A percentile compares a stretch with the other conserved stretches of the same genome.
Evolutionary conservation across 2,329 filamentous ascomycete genomes (phyloP).

Genomic region (Rosellinia necatrix): DNA sequence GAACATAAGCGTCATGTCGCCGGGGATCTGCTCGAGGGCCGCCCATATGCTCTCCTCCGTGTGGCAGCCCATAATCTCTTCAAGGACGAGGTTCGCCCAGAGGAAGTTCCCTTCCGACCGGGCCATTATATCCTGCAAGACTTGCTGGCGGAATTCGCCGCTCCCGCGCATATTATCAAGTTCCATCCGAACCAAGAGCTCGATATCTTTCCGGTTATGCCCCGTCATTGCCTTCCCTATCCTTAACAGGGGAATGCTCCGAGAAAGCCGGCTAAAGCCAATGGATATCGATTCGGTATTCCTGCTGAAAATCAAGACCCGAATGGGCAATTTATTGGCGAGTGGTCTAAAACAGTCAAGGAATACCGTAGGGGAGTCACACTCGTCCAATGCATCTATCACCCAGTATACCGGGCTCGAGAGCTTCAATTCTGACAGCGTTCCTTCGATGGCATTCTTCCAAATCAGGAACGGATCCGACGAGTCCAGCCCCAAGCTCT

Average conservation of each 20-base stretch:
- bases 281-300: neutral
- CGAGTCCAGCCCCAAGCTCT: neutral
- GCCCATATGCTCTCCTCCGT: constrained; percentile 32
- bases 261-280: constrained; percentile 4
- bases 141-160: constrained; percentile 5
- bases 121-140: constrained; percentile 31
- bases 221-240: constrained; percentile 3
- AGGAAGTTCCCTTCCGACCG: constrained; percentile 42
- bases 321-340: neutral
- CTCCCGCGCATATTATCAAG: constrained; percentile 18
- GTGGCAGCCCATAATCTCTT: constrained; percentile 37
- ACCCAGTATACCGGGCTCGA: constrained; percentile 20
- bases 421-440: constrained; percentile 7
- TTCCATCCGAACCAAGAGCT: constrained; percentile 15
- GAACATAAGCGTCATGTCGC: constrained; percentile 38
- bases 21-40: constrained; percentile 37
- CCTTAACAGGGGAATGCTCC: neutral
- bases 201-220: constrained; percentile 19
- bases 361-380: neutral
- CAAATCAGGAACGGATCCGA: constrained; percentile 13
- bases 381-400: constrained; percentile 26
- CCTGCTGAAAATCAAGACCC: constrained; percentile 12
- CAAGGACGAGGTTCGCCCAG: constrained; percentile 40
- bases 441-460: constrained; percentile 12
- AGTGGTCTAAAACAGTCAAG: constrained; percentile 14